A percentile compares a stretch with the other conserved stretches of the same genome.
phyloP scores from a whole-genome alignment of 306 rosid genomes.

The Cicer bijugum region DNA sequence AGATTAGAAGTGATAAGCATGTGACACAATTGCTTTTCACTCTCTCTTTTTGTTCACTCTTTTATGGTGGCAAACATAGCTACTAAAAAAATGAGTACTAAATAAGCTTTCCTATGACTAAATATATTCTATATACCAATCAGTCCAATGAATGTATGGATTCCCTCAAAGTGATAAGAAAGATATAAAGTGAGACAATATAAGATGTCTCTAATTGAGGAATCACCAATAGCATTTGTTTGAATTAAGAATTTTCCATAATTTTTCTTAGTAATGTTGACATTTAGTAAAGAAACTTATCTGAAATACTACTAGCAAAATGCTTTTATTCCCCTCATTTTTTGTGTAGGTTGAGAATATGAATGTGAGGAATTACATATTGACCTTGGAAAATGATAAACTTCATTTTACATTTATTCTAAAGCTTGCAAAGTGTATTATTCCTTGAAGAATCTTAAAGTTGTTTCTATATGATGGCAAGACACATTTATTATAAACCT shows the following conservation, averaged over 20 bases:
- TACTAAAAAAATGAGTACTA: slow-evolving; percentile 5
- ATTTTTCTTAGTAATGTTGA: background rate
- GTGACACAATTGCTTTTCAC: slow-evolving; percentile 25
- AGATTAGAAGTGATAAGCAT: slow-evolving; percentile 47
- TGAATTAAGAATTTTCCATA: slow-evolving; percentile 25
- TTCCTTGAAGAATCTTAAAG: too few relatives aligned
- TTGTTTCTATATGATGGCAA: too few relatives aligned
- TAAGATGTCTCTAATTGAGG: slow-evolving; percentile 42
- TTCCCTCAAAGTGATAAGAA: slow-evolving; percentile 45
- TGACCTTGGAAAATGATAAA: slow-evolving; percentile 13
- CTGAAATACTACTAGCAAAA: too few relatives aligned
- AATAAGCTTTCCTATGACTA: slow-evolving; percentile 37
- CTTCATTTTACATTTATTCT: slow-evolving; percentile 41
- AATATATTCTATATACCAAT: slow-evolving; percentile 26
- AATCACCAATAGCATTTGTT: slow-evolving; percentile 40
- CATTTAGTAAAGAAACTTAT: background rate
- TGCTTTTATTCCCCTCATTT: background rate
- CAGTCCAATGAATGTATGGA: slow-evolving; percentile 40
- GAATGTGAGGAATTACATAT: slow-evolving; percentile 16
- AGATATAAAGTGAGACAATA: slow-evolving; percentile 36
- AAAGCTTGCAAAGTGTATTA: slow-evolving; percentile 45
- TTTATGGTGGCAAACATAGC: slow-evolving; percentile 47
- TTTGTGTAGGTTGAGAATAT: slow-evolving; percentile 46
- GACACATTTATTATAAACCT: too few relatives aligned
- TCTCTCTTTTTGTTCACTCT: background rate